phyloP scores from a whole-genome alignment of 345 rosid species.

The Euphorbia pulcherrima region DNA sequence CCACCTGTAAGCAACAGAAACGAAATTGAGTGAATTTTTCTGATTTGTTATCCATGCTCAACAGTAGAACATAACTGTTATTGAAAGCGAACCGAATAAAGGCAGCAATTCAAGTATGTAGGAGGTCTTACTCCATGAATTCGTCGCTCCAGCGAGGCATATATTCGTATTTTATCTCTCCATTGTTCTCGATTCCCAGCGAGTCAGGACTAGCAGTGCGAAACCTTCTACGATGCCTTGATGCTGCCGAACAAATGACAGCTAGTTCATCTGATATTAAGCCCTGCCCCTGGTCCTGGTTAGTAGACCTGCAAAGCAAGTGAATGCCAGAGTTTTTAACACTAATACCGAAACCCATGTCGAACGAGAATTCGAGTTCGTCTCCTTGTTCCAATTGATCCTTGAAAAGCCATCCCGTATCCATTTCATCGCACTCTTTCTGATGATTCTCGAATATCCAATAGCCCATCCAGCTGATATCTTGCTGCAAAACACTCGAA shows the following conservation, averaged over 20 bases:
- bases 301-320: not conserved
- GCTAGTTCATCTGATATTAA: not conserved
- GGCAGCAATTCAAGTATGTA: too few species aligned
- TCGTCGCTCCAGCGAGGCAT: not conserved
- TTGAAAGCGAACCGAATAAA: too few species aligned
- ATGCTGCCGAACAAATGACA: not conserved
- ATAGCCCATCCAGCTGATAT: slow-evolving; percentile 17
- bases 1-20: too few species aligned
- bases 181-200: not conserved
- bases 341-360: not conserved
- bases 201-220: not conserved
- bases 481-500: not conserved
- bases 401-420: not conserved
- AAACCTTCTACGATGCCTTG: slow-evolving; percentile 6
- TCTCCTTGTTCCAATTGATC: slow-evolving; percentile 14
- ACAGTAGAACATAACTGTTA: too few species aligned
- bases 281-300: too few species aligned
- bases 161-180: not conserved
- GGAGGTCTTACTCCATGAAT: not conserved
- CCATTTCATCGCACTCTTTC: not conserved
- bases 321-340: slow-evolving; percentile 9
- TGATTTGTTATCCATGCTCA: too few species aligned
- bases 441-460: slow-evolving; percentile 18
- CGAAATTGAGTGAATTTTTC: too few species aligned
- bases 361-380: not conserved